Evolutionary conservation across 2,329 filamentous ascomycete species (phyloP), one percentile per base, ranked within the genome.

Genomic region (Penicillium janthinellum): DNA sequence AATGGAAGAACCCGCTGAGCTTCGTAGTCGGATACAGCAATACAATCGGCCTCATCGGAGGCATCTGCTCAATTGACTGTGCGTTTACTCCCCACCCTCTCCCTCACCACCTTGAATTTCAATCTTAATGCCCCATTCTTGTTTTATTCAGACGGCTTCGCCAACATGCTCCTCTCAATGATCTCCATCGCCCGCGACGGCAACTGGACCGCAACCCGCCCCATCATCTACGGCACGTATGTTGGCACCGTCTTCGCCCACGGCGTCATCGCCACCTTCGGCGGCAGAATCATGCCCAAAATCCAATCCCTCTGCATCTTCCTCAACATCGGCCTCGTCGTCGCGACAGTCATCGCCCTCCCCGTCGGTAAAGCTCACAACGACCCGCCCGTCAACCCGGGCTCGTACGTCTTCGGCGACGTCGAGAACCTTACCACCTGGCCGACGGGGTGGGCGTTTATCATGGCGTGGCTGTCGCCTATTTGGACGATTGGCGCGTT

Each of bases 1-100:
- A 80, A 42, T 83, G 78, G 60, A 80, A 83, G 61, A 86, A 86
- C 67, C 81, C 83, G 4, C 71, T 87, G n/a, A 84, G 81, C 63
- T 87, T 86, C 66, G 70, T 86, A 37, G 84, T 87, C 17, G 84
- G 84, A 31, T 86, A 86, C 64, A 85, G 83, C 69, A 87, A 88
- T 66, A 87, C 83, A 1, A 76, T 88, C 17, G 85, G 85, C 6
- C 71, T 86, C 8, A 78, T 88, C n/a, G 85, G 84, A 35, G 85
- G 85, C 5, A 76, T 87, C 14, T 88, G 85, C 71, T 86, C 83
- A 25, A 84, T 87, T 61, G 85, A 88, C 68, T 88, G 76, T 78
- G 61, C 56, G 71, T 59, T 84, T 14, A 34, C 17, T 5, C 3
- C 17, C 28, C n/a, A 25, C 17, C 5, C 5, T 14, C 28, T 14